Base-by-base conservation (phyloP, 495 filamentous ascomycete species). In the Aspergillus carlsbadensis region DNA sequence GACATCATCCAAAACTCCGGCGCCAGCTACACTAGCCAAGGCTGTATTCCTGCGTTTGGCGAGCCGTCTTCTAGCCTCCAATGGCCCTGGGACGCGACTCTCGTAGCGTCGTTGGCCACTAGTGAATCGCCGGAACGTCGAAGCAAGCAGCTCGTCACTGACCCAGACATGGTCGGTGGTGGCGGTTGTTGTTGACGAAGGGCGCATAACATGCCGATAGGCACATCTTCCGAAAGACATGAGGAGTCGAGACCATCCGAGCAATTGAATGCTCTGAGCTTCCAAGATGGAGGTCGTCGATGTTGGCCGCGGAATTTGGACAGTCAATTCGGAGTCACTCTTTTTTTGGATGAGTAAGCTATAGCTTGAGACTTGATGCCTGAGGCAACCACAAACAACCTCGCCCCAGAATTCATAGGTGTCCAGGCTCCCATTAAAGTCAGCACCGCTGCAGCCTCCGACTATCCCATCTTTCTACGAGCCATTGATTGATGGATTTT, bases 11-110 rank as follows among this genome's bases (percentile, higher is more conserved):
- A 58, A 49, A 5, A 69, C 54, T 0, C 64, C 69, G 11, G 54
- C 22, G 7, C 64, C 65, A 15, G 58, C 70, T 20, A 72, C 41
- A 5, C 71, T 66, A 29, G 78, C 74, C 5, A 82, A 47, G 3
- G 72, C 76, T 39, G 78, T 75, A 60, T 80, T 83, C 31, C 74
- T 67, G 47, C 82, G 65, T 62, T 72, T 81, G 6, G 79, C 73
- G 52, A 78, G 65, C 36, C 82, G 72, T 62, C 77, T 74, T 43
- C 78, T 72, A n/a, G 81, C 81, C 65, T 85, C 82, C 64, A 85
- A 64, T 46, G 82, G 82, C 2, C 82, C 82, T n/a, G 82, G 82
- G 1, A 79, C 76, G 33, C 71, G 74, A 67, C 80, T 82, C 54
- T 74, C 80, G 74, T 81, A 68, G 24, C 82, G 76, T 58, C 71